Evolutionary conservation across 306 rosid species (phyloP).

Genomic region (Trifolium repens): DNA sequence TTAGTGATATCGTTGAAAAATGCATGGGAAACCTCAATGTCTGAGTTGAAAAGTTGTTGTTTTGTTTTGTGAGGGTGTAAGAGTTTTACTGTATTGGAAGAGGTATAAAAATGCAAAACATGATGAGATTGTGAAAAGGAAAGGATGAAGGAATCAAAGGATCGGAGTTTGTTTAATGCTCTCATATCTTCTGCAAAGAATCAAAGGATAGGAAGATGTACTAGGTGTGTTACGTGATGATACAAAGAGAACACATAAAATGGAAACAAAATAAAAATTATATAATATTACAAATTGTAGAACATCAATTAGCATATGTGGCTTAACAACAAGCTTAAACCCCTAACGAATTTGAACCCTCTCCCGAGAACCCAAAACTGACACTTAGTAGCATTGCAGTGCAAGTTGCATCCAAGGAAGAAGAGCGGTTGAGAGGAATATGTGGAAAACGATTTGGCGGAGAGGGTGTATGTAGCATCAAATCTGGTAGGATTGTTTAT

Average conservation of each 20-base stretch:
- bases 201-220: too few species aligned
- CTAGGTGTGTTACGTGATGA: too few species aligned
- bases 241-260: too few species aligned
- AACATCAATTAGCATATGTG: background rate
- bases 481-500: background rate
- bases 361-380: background rate
- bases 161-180: conserved; percentile 28
- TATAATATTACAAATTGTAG: too few species aligned
- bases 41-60: conserved; percentile 4
- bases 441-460: too few species aligned
- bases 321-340: background rate
- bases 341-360: background rate
- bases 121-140: conserved; percentile 34
- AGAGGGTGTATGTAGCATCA: background rate
- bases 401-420: background rate
- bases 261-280: too few species aligned
- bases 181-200: conserved; percentile 7
- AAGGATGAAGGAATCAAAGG: background rate
- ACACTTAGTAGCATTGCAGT: too few species aligned
- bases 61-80: conserved; percentile 1
- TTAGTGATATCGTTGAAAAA: conserved; percentile 65
- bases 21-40: conserved; percentile 17
- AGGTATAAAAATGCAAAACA: conserved; percentile 19
- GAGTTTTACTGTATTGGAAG: conserved; percentile 33
- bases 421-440: too few species aligned